Percentiles rank a stretch among this genome's conserved stretches.
Evolutionary conservation across 2,329 filamentous ascomycete species (phyloP).

Genomic region (Microcyclosporella mali): DNA sequence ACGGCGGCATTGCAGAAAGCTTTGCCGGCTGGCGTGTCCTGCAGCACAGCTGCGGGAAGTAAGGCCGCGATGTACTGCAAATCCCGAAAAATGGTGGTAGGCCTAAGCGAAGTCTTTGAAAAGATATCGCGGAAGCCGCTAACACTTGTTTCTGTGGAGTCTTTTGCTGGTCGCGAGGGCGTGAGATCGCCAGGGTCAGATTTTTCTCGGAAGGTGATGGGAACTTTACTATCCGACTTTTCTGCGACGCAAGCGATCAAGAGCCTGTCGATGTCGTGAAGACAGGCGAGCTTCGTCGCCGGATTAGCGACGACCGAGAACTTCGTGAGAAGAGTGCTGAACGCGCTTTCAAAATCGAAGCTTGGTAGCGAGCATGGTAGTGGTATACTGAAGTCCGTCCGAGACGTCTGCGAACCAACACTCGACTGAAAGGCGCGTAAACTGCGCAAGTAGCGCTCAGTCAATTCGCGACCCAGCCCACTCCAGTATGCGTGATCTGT

Average conservation of each 20-base stretch:
- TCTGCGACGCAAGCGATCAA: slow-evolving; percentile 21
- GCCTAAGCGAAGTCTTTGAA: slow-evolving; percentile 39
- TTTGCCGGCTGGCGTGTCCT: slow-evolving; percentile 55
- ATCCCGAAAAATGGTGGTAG: slow-evolving; percentile 44
- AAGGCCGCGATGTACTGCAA: slow-evolving; percentile 55
- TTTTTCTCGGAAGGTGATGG: slow-evolving; percentile 10
- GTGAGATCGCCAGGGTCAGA: neutral
- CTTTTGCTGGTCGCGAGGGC: neutral
- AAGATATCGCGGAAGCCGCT: slow-evolving; percentile 34
- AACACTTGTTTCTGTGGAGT: slow-evolving; percentile 12
- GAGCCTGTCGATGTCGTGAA: slow-evolving; percentile 76
- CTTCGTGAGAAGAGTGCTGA: slow-evolving; percentile 70
- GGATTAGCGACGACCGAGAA: slow-evolving; percentile 89
- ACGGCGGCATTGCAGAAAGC: slow-evolving; percentile 88
- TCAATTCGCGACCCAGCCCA: slow-evolving; percentile 45
- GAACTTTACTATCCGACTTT: slow-evolving; percentile 1
- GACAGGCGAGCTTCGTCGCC: slow-evolving; percentile 72
- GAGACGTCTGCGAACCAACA: slow-evolving; percentile 16
- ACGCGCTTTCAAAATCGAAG: slow-evolving; percentile 63
- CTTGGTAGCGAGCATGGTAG: slow-evolving; percentile 3
- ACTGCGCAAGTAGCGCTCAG: slow-evolving; percentile 18
- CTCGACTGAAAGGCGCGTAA: slow-evolving; percentile 9
- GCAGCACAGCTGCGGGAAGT: slow-evolving; percentile 51
- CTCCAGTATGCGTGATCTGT: slow-evolving; percentile 80
- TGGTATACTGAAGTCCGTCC: slow-evolving; percentile 3